A percentile compares a stretch with the other conserved stretches of the same genome.
Evolutionary conservation across 768 basidiomycete species (phyloP).

Genomic region (Macrolepiota albuminosa): DNA sequence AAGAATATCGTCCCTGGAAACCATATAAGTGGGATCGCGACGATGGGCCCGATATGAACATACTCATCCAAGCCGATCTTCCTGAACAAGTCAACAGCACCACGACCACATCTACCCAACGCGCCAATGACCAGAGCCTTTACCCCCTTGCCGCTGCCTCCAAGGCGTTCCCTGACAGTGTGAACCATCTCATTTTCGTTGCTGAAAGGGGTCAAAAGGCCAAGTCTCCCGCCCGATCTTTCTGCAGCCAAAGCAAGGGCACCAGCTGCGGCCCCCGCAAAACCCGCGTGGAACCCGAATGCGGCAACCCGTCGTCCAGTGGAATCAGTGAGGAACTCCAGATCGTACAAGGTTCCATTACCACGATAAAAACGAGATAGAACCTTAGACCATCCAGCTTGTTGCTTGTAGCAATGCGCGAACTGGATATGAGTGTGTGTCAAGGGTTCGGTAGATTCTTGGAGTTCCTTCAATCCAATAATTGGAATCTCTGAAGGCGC

Average conservation of each 20-base stretch:
- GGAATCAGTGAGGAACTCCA: slow-evolving; percentile 90
- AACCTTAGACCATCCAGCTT: slow-evolving; percentile 87
- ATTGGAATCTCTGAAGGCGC: slow-evolving; percentile 76
- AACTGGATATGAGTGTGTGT: slow-evolving; percentile 97
- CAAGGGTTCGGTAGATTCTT: slow-evolving; percentile 73
- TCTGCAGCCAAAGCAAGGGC: slow-evolving; percentile 76
- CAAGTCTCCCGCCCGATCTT: slow-evolving; percentile 54
- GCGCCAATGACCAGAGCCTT: slow-evolving; percentile 95
- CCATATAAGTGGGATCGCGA: neutral
- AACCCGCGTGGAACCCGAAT: slow-evolving; percentile 97
- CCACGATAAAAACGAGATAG: slow-evolving; percentile 84
- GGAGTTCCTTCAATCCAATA: slow-evolving; percentile 96
- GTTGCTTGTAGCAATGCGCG: slow-evolving; percentile 95
- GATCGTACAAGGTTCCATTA: slow-evolving; percentile 83
- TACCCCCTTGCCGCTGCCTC: slow-evolving; percentile 65
- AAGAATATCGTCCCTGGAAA: slow-evolving; percentile 76
- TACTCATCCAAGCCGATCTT: slow-evolving; percentile 95
- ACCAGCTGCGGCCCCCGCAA: slow-evolving; percentile 94
- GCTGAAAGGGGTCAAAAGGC: slow-evolving; percentile 69
- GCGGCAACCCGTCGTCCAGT: slow-evolving; percentile 90
- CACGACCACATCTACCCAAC: slow-evolving; percentile 89
- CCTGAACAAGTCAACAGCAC: slow-evolving; percentile 91
- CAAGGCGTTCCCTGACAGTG: slow-evolving; percentile 61
- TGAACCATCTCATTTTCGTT: slow-evolving; percentile 84
- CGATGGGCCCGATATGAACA: slow-evolving; percentile 26